Evolutionary conservation across 495 filamentous ascomycete species (phyloP), one percentile per base, ranked within the genome.

Genomic region (Massariosphaeria phaeospora): DNA sequence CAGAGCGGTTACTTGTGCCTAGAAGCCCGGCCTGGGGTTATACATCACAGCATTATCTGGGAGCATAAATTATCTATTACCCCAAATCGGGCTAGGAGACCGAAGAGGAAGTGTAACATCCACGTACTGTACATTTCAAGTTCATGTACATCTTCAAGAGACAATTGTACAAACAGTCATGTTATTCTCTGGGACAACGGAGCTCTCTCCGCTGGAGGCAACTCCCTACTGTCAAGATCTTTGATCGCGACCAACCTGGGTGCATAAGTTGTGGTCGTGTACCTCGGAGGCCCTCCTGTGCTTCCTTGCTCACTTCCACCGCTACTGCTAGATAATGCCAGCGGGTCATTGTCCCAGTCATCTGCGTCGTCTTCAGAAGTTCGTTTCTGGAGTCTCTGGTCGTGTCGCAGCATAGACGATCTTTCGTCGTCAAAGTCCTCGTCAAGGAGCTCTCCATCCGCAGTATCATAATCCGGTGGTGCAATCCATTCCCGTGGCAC

Each of bases 401-500:
- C 64, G 61, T 30, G 66, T 17, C 72, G 59, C 21, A 81, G 63
- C 79, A 84, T 82, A n/a, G 72, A 69, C 3, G 74, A 70, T 35
- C 71, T 64, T 68, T 83, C 81, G 48, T 78, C 72, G 25, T 76
- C 70, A 48, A 71, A 68, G 4, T 70, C 68, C 23, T 73, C 73
- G 43, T 77, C 76, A 50, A 88, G 49, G 52, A 86, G 66, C 66
- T 82, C 82, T 43, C 84, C 84, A 40, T 86, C 84, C 2, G 80
- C 81, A 8, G 80, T 81, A 21, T 87, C 84, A 57, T 78, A 79
- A 52, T 89, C 86, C 1, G 86, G 86, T 12, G 84, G 79, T 34
- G 81, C 80, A 48, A 89, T 80, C 87, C 87, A 90, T 62, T 88
- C 85, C 35, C 75, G 72, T 12, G 87, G 87, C 26, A 91, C 86